A percentile compares a stretch with the other conserved stretches of the same genome.
Conservation (phyloP, 2,329 filamentous ascomycete genomes). For the Spiromastix sp. region DNA sequence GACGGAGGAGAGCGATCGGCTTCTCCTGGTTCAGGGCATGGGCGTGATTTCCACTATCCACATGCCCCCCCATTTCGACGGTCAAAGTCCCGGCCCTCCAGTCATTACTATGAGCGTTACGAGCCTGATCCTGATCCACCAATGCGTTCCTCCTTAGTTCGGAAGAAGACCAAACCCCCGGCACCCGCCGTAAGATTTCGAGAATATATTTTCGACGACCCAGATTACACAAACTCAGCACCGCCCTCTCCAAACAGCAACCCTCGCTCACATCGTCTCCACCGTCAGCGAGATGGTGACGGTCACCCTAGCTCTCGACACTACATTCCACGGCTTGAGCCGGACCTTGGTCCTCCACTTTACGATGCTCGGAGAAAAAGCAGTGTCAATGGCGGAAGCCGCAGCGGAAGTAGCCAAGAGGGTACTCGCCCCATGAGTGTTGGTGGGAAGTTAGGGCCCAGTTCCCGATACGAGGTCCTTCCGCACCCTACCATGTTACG, state of each 20-base stretch:
- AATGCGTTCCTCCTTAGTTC: not conserved
- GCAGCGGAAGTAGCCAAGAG: constrained; percentile 5
- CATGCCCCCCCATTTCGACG: not conserved
- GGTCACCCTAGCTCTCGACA: not conserved
- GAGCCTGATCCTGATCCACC: not conserved
- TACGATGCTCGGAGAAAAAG: constrained; percentile 1
- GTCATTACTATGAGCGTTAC: not conserved
- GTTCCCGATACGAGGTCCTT: not conserved
- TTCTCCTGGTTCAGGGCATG: constrained; percentile 2
- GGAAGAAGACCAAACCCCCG: constrained; percentile 8
- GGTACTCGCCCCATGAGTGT: constrained; percentile 4
- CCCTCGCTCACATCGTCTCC: not conserved
- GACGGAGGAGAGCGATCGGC: not conserved
- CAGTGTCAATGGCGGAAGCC: constrained; percentile 3
- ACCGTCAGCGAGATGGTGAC: not conserved
- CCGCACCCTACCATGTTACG: not conserved
- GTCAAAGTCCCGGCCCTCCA: constrained; percentile 4
- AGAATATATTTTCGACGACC: constrained; percentile 17
- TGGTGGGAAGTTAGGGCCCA: not conserved
- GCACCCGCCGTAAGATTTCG: constrained; percentile 15
- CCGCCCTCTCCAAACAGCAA: constrained; percentile 1
- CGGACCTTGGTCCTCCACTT: not conserved
- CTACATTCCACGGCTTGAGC: constrained; percentile 1
- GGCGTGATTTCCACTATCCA: constrained; percentile 1
- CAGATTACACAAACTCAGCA: constrained; percentile 1